Base-by-base conservation (phyloP, 2,329 filamentous ascomycete genomes). In the Coniella lustricola region DNA sequence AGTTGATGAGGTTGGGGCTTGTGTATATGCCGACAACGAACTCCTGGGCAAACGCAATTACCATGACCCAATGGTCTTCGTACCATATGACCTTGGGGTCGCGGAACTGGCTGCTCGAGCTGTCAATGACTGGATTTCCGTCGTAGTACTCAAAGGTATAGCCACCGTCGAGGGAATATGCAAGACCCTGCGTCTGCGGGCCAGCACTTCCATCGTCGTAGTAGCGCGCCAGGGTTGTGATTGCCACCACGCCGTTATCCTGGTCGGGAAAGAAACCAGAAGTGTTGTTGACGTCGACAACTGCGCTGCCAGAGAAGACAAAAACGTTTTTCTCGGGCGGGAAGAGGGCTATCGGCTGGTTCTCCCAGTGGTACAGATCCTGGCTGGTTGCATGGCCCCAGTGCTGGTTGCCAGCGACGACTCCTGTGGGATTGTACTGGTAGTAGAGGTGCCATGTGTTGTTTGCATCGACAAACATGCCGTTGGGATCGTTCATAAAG, bases 61-160 rank as follows among this genome's bases (percentile, higher is more conserved):
- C 70, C 71, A 80, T 77, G 34, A 80, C 74, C 81, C 81, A 84
- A 16, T 69, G 64, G 36, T 72, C 60, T 2, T 70, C 64, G 53
- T 82, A 75, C 68, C 78, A 77, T 38, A 81, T 68, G 2, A 85
- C 79, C 56, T 84, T 81, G 1, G 82, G 81, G 54, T 85, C 82
- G 20, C 82, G 76, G 65, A 85, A 85, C 53, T 81, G 72, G 5
- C 62, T 68, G 16, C 74, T 70, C 49, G 68, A 68, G 58, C 74
- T 73, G 53, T 69, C 62, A 37, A 85, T 74, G 14, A 85, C 76
- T 1, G 82, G 82, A 52, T 85, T 85, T 3, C 61, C 60, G 1
- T 67, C 65, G 52, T 84, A 85, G 35, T 76, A 75, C 39, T 69
- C 71, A 55, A 84, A 85, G 0, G 73, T 78, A 57, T 77, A 82